Evolutionary conservation across 2,329 filamentous ascomycete species (phyloP), one percentile per base, ranked within the genome.

Genomic region (Alternaria brassicae): DNA sequence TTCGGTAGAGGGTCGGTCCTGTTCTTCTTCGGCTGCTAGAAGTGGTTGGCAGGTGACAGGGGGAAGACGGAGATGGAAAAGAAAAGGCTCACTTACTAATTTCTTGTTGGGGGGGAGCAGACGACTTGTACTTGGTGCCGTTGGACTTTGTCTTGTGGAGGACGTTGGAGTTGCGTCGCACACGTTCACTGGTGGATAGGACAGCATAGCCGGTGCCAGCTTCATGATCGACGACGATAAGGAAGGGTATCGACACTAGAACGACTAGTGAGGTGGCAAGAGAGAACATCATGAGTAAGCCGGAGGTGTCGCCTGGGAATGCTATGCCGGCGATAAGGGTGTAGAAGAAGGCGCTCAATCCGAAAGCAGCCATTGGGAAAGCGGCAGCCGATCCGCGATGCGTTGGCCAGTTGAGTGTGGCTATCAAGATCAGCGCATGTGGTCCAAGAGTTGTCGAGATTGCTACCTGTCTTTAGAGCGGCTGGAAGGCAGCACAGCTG

Each of bases 291-390:
- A 94, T 82, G 57, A 99, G 83, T 69, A 97, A 93, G 37, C 86
- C 86, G 55, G 90, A 89, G 1, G 93, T 95, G 70, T 96, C 88
- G 37, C 92, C 92, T 2, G 92, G 91, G 73, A 97, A 93, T 39
- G 92, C 81, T 45, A 96, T 74, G 17, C 88, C 87, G 21, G 92
- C 91, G 32, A 96, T 79, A 2, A 89, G 84, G 0, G 95, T 94
- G 80, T 97, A 99, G 82, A 98, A 96, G 80, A 99, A 95, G 54
- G 95, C 95, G 75, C 93, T 97, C 57, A 99, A 81, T 3, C 95
- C 95, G 74, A 98, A 98, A 3, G 92, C 93, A 56, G 95, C 92
- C 56, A 98, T 80, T 6, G 95, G 94, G 70, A 98, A 95, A 1
- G 93, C 93, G 6, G 95, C 98, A 6, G 95, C 95, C 3, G 94